Evolutionary conservation across 2,329 filamentous ascomycete genomes (phyloP), one percentile per base, ranked within the genome.

Genomic region (Fusarium pilosicola): DNA sequence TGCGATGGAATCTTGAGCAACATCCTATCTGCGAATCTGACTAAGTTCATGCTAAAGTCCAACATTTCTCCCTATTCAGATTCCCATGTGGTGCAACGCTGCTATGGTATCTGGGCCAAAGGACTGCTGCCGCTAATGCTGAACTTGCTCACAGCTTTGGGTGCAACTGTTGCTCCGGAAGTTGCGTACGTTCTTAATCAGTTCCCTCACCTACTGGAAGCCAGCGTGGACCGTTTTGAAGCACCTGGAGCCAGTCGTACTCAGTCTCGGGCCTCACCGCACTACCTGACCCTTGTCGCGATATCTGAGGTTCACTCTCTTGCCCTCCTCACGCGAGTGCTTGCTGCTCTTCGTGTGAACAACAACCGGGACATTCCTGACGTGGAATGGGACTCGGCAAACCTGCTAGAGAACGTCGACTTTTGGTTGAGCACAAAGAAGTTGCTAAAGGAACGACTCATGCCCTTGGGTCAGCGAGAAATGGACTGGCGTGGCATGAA

Each of bases 31-130:
- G 94, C 95, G 57, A 95, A 92, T 70, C 85, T 98, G 26, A 92
- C 93, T 14, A 91, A 91, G 63, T 92, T 93, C 80, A 92, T 97
- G 81, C 91, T 93, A 15, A 91, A 92, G 54, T 82, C 86, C 12
- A 88, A 88, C 54, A 92, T 95, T 65, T 93, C 93, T 6, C 95
- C 95, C 0, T 95, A 97, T 72, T 93, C 96, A 49, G 89, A 93
- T 11, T 89, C 89, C 20, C 86, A 90, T 7, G 87, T 92, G 4
- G 84, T 89, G 0, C 89, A 91, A 70, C 91, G 96, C 32, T 91
- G 97, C 79, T 97, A 97, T 84, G 89, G 89, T 59, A 95, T 98
- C 78, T 99, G 96, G 96, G 90, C 91, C 26, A 93, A 94, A 74
- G 96, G 94, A 4, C 89, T 98, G 65, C 86, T 99, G 7, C 96